Conservation (phyloP, 257 asterid genomes). For the Eustoma russellianum region DNA sequence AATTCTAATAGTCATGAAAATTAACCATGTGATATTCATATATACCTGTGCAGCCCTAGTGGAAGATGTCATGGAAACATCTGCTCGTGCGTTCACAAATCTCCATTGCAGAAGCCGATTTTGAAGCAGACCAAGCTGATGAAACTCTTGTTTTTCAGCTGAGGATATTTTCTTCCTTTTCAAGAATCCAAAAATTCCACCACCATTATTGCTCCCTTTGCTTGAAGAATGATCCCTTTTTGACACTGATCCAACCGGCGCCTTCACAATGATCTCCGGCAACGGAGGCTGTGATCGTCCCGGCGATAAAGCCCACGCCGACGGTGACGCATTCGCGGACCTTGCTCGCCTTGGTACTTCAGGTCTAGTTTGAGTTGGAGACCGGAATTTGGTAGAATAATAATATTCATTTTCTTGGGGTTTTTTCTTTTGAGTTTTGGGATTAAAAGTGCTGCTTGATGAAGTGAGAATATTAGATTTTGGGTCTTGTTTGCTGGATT, state of each 20-base stretch:
- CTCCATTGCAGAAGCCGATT: conserved; percentile 76
- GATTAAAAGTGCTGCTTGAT: background rate
- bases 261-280: conserved; percentile 3
- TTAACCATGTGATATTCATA: too few species aligned
- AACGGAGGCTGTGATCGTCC: conserved; percentile 32
- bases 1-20: too few species aligned
- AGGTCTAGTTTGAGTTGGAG: conserved; percentile 22
- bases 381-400: conserved; percentile 23
- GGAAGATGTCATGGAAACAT: conserved; percentile 36
- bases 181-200: conserved; percentile 45
- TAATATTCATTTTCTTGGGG: conserved; percentile 17
- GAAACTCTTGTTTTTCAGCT: conserved; percentile 60
- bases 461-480: background rate
- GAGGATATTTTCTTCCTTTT: conserved; percentile 47
- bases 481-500: background rate
- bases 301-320: conserved; percentile 84
- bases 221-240: conserved; percentile 26
- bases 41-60: conserved; percentile 44
- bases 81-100: conserved; percentile 62
- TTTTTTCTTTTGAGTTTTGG: conserved; percentile 22
- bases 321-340: conserved; percentile 49
- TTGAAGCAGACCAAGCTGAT: conserved; percentile 44
- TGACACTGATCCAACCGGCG: conserved; percentile 12
- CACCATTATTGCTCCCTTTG: conserved; percentile 16
- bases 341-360: conserved; percentile 36